phyloP scores from a whole-genome alignment of 2,329 filamentous ascomycete species.

The Neurospora sp. region DNA sequence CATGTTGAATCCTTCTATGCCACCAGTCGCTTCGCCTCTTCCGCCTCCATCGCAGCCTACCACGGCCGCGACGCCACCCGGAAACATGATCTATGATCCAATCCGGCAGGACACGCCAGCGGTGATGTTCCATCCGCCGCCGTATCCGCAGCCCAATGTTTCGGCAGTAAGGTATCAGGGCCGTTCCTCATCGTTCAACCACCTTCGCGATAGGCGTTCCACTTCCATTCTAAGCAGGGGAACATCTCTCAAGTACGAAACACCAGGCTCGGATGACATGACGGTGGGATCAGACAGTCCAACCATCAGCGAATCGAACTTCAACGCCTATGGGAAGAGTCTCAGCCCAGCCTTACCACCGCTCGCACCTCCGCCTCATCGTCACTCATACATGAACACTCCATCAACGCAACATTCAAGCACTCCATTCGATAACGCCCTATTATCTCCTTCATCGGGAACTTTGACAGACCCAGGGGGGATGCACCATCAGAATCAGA shows the following conservation, averaged over 20 bases:
- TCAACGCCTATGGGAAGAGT: neutral
- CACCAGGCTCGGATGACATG: conserved; percentile 14
- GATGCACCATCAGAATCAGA: neutral
- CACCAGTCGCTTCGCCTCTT: conserved; percentile 5
- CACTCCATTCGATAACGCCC: neutral
- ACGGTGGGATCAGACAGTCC: neutral
- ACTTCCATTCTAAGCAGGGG: neutral
- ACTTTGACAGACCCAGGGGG: neutral
- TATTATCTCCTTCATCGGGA: neutral
- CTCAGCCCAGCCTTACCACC: neutral
- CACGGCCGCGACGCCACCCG: conserved; percentile 38
- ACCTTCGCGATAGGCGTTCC: neutral
- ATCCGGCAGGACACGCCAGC: conserved; percentile 40
- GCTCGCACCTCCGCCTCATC: neutral
- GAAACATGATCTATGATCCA: conserved; percentile 51
- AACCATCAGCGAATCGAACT: neutral
- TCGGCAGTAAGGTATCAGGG: conserved; percentile 38
- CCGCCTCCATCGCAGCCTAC: conserved; percentile 7
- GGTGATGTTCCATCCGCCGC: conserved; percentile 34
- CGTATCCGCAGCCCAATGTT: conserved; percentile 38
- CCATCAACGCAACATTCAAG: neutral
- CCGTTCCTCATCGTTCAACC: conserved; percentile 12
- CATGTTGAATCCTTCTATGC: conserved; percentile 2
- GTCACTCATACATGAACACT: neutral
- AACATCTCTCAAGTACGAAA: conserved; percentile 20